Evolutionary conservation across 176 grass and related monocot genomes (phyloP).

Genomic region (Oryza meyeriana): DNA sequence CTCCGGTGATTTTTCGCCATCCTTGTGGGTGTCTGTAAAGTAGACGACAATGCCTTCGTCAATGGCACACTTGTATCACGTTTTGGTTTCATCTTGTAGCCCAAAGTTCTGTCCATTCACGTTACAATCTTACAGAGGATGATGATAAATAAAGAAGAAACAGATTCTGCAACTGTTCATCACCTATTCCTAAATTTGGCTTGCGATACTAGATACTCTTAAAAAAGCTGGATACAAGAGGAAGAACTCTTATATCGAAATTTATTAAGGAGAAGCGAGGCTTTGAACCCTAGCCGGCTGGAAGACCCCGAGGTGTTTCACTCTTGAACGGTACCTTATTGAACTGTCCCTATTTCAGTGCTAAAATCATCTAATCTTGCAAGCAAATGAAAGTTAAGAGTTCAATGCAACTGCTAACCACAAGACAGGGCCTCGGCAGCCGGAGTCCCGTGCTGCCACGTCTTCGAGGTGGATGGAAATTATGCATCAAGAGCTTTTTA

Average conservation of each 20-base stretch:
- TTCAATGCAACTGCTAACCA: not conserved
- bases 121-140: constrained; percentile 8
- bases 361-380: not conserved
- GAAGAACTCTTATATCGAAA: too few relatives aligned
- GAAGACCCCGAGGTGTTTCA: too few relatives aligned
- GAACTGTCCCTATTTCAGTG: not conserved
- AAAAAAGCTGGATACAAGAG: too few relatives aligned
- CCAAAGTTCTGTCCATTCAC: not conserved
- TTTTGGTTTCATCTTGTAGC: constrained; percentile 7
- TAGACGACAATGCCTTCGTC: constrained; percentile 16
- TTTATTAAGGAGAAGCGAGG: too few relatives aligned
- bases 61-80: constrained; percentile 11
- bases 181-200: not conserved
- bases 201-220: not conserved
- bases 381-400: constrained; percentile 7
- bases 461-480: constrained; percentile 16
- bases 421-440: not conserved
- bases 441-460: not conserved
- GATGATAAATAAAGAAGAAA: constrained; percentile 33
- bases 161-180: constrained; percentile 4
- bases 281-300: too few relatives aligned
- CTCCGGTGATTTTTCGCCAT: not conserved
- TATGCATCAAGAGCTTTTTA: not conserved
- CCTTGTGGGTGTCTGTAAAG: constrained; percentile 18
- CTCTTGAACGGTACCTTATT: not conserved